These are phyloP conservation scores for Cytospora piceae DNA, from an alignment of 2,329 filamentous ascomycete genomes.

Conservation along the genomic window DNA sequence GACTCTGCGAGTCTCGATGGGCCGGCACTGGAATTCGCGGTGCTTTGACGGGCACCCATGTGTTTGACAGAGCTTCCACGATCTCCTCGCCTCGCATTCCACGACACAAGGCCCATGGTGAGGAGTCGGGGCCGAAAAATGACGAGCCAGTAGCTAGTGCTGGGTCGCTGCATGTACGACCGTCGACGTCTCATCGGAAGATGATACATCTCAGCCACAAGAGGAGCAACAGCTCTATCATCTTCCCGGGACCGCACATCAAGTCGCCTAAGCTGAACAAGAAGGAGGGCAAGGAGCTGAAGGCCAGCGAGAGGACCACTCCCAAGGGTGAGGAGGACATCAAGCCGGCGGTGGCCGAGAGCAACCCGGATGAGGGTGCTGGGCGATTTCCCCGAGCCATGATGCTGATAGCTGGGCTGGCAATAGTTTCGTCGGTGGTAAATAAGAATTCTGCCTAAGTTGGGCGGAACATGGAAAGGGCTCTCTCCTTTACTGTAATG, in stretches of 20 bases:
- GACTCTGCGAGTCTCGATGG: slow-evolving; percentile 37
- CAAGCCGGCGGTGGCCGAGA: neutral
- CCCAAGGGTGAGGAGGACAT: slow-evolving; percentile 3
- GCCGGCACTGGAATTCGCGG: slow-evolving; percentile 37
- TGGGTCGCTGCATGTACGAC: neutral
- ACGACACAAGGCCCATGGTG: neutral
- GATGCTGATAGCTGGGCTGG: slow-evolving; percentile 39
- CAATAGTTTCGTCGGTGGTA: slow-evolving; percentile 35
- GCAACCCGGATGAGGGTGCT: slow-evolving; percentile 7
- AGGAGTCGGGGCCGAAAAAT: neutral
- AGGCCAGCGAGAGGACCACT: slow-evolving; percentile 9
- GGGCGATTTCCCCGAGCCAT: slow-evolving; percentile 36
- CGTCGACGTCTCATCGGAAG: slow-evolving; percentile 16
- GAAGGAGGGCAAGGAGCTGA: slow-evolving; percentile 24
- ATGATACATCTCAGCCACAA: slow-evolving; percentile 21
- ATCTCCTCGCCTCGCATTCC: neutral
- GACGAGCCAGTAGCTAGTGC: neutral
- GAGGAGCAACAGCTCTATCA: slow-evolving; percentile 21
- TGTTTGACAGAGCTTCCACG: slow-evolving; percentile 28
- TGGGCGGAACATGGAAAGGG: neutral
- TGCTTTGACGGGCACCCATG: slow-evolving; percentile 37
- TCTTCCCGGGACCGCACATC: slow-evolving; percentile 4
- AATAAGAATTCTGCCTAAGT: slow-evolving; percentile 22
- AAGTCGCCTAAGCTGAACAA: slow-evolving; percentile 21
- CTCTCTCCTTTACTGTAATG: neutral